A percentile compares a stretch with the other conserved stretches of the same genome.
phyloP scores from a whole-genome alignment of 2,329 filamentous ascomycete species.

The Hymenoscyphus linearis region DNA sequence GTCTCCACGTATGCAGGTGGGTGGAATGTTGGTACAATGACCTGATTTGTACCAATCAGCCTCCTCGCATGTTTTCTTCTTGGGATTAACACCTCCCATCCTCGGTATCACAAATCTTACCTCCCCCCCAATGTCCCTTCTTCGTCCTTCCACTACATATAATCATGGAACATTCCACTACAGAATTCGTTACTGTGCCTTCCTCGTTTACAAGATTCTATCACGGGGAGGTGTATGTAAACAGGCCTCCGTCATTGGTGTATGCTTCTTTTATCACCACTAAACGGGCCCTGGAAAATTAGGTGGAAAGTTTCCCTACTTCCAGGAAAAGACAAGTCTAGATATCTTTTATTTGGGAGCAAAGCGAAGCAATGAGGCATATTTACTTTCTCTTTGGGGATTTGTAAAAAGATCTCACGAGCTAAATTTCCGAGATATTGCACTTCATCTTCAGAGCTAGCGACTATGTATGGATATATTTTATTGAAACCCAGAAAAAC shows the following conservation, averaged over 20 bases:
- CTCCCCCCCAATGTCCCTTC: background rate
- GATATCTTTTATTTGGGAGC: background rate
- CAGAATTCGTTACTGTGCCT: background rate
- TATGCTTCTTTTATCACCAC: background rate
- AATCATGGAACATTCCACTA: no score
- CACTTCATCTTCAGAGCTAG: background rate
- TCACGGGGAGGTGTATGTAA: background rate
- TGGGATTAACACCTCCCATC: background rate
- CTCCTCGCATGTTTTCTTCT: no score
- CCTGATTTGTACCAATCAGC: no score
- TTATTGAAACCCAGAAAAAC: background rate
- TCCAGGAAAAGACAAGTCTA: background rate
- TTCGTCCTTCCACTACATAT: background rate
- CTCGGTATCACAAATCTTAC: background rate
- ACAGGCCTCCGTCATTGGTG: background rate
- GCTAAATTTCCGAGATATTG: background rate
- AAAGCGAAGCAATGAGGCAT: background rate
- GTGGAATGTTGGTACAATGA: no score
- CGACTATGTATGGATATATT: background rate
- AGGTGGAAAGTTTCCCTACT: background rate
- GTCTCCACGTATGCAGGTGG: no score
- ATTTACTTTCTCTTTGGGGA: slow-evolving; percentile 5
- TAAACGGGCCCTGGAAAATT: no score
- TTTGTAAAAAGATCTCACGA: background rate
- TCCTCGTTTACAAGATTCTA: slow-evolving; percentile 1